phyloP scores from a whole-genome alignment of 768 basidiomycete genomes.

The Lactarius sp. region DNA sequence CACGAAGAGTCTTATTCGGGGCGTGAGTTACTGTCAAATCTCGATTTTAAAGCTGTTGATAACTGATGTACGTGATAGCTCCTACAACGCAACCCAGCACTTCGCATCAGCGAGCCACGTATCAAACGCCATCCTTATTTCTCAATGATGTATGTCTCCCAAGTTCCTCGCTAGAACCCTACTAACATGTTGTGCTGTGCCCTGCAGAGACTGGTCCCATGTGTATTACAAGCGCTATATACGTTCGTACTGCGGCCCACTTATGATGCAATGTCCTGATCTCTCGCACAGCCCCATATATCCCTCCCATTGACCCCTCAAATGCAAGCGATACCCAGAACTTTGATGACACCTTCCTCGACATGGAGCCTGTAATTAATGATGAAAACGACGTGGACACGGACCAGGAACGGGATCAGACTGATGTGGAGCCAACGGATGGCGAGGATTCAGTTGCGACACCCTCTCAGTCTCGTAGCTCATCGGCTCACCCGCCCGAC shows the following conservation, averaged over 20 bases:
- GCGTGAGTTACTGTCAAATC: slow-evolving; percentile 48
- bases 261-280: slow-evolving; percentile 18
- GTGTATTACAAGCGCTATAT: slow-evolving; percentile 94
- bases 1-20: slow-evolving; percentile 92
- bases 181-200: slow-evolving; percentile 19
- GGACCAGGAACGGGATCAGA: slow-evolving; percentile 62
- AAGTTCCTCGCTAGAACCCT: slow-evolving; percentile 39
- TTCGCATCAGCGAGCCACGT: slow-evolving; percentile 88
- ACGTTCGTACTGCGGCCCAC: slow-evolving; percentile 48
- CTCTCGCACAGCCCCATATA: slow-evolving; percentile 68
- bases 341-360: slow-evolving; percentile 95
- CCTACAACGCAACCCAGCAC: slow-evolving; percentile 85
- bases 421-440: slow-evolving; percentile 67
- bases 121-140: slow-evolving; percentile 96
- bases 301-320: slow-evolving; percentile 83
- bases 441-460: slow-evolving; percentile 75
- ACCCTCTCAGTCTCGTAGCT: slow-evolving; percentile 74
- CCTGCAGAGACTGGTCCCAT: slow-evolving; percentile 81
- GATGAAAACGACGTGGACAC: slow-evolving; percentile 65
- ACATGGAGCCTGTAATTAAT: slow-evolving; percentile 90
- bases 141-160: slow-evolving; percentile 59
- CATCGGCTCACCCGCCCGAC: slow-evolving; percentile 54
- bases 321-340: slow-evolving; percentile 96
- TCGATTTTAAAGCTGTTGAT: neutral
- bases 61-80: slow-evolving; percentile 40